Evolutionary conservation across 192 early-diverging fungal species (phyloP), one percentile per base, ranked within the genome.

Genomic region (Coemansia sp.): DNA sequence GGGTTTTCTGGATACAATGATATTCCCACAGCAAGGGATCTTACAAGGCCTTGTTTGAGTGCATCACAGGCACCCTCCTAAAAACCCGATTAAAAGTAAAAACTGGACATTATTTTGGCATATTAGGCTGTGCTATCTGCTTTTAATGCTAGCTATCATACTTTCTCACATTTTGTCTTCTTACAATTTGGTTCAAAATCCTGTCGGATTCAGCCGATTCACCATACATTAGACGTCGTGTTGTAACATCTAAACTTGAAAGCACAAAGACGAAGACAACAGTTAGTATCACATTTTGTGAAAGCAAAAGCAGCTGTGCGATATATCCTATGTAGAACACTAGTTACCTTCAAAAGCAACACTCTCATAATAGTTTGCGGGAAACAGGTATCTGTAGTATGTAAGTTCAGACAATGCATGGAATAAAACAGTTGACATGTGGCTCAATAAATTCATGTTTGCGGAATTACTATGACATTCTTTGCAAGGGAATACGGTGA

Each of bases 341-440:
- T 4, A 7, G 6, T 9, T 57, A 59, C 64, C 67, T 65, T 68
- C 67, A 65, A 69, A 65, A 30, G 41, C 10, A 9, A 55, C 62
- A 0, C 30, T 44, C 22, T 64, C 54, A 57, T 70, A 80, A 34
- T 53, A 80, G 6, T 47, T 52, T 29, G 64, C 68, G 1, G 77
- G 72, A n/a, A 80, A 70, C 45, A 74, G 20, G 42, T 71, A 74
- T 27, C 77, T 57, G 44, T 74, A 71, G 22, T 71, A 80, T 0
- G 68, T 64, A 44, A 80, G 67, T 28, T 80, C 77, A 15, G 59
- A 62, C 14, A 74, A 50, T 19, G 65, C 77, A 19, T 70, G 40
- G 23, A 66, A 64, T 5, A 80, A 61, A 4, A 61, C 50, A n/a
- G 61, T 61, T 2, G 48, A 55, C 37, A 80, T 58, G 40, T 55